Conservation (phyloP, 176 grass and related monocot species). For the Zoysia japonica region DNA sequence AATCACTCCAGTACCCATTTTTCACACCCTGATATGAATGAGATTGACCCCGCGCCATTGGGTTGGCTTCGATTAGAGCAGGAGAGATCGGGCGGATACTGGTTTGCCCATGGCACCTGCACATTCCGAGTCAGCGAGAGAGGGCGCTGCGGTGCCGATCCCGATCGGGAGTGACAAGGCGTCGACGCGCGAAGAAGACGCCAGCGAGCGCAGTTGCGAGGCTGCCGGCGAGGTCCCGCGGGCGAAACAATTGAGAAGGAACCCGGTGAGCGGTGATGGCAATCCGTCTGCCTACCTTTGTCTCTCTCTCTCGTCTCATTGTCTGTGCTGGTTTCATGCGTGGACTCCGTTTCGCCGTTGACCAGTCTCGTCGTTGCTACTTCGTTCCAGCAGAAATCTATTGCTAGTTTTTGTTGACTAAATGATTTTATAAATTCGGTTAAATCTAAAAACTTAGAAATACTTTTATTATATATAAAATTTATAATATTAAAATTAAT, state of each 20-base stretch:
- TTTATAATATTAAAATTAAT: too few species aligned
- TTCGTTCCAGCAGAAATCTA: too few species aligned
- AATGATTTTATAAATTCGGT: too few species aligned
- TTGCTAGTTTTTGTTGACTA: too few species aligned
- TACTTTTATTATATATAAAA: too few species aligned
- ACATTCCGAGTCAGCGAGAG: not conserved
- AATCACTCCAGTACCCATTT: too few species aligned
- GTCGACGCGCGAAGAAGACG: slow-evolving; percentile 5
- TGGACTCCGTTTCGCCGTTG: not conserved
- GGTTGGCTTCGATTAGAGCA: not conserved
- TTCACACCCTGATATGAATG: too few species aligned
- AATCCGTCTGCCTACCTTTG: not conserved
- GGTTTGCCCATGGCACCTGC: slow-evolving; percentile 24
- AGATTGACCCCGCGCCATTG: slow-evolving; percentile 34
- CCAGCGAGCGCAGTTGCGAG: not conserved
- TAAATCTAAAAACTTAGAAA: too few species aligned
- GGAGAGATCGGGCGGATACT: not conserved
- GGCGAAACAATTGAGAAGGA: not conserved
- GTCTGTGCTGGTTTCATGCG: slow-evolving; percentile 13
- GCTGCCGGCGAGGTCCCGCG: slow-evolving; percentile 7
- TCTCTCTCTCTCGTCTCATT: too few species aligned
- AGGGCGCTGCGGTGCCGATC: not conserved
- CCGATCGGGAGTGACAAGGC: not conserved
- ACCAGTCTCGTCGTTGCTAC: too few species aligned
- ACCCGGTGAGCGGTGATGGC: not conserved